Evolutionary conservation across 2,329 filamentous ascomycete genomes (phyloP), one percentile per base, ranked within the genome.

Genomic region (Diplodia seriata): DNA sequence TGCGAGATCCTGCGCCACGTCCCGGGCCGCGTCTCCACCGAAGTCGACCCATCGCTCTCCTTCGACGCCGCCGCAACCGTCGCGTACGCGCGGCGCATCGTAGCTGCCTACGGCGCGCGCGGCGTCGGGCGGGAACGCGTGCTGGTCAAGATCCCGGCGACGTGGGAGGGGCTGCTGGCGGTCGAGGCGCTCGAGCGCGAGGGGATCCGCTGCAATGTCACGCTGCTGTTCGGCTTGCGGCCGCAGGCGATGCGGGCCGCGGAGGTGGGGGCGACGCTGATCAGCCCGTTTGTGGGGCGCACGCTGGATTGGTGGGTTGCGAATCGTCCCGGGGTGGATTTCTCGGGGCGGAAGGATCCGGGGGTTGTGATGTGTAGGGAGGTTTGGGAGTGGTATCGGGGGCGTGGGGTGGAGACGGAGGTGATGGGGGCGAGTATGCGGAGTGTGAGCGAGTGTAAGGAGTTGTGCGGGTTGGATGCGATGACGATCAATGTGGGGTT

Each of bases 121-220:
- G 79, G 81, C 3, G 81, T 82, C 0, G 26, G 11, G 14, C 23
- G 2, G 9, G 59, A 56, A 7, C 80, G 87, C 36, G 78, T 90
- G 36, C 89, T 85, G 69, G 87, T 90, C 77, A 90, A 90, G 73
- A 85, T 90, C 49, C 85, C 87, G 0, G 81, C 83, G 8, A 90
- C 87, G 0, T 90, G 86, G 84, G 87, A 89, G 72, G 88, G 88
- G 1, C 78, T 90, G n/a, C 81, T 85, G 71, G 88, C 88, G 1
- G 89, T 87, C 69, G 81, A 80, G 3, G 77, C 79, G 4, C 78
- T 90, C 6, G 84, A 89, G 72, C 71, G 74, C 15, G 76, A 81
- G 9, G 85, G 86, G 1, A 85, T 89, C 15, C 78, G 81, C 1
- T 89, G 87, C 0, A 78, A 90, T 1, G 86, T 86, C 0, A 90